These are phyloP conservation scores for Sarocladium brachiariae DNA, from an alignment of 2,329 filamentous ascomycete genomes.

Conservation along the genomic window DNA sequence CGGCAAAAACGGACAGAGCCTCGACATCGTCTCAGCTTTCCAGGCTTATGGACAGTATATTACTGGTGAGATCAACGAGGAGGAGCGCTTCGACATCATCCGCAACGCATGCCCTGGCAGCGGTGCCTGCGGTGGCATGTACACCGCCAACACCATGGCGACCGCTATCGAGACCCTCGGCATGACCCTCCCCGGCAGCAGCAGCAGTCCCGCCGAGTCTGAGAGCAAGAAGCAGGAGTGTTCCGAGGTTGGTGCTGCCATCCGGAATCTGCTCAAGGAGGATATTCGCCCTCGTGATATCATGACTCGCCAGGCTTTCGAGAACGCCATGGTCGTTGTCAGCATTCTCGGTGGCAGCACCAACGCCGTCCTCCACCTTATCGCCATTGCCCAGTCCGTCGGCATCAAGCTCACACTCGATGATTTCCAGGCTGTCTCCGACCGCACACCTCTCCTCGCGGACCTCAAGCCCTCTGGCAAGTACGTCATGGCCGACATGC, in stretches of 20 bases:
- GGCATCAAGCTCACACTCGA: constrained; percentile 78
- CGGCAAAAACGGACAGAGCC: constrained; percentile 64
- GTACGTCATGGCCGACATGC: constrained; percentile 78
- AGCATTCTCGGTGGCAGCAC: constrained; percentile 80
- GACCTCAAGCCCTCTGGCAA: constrained; percentile 82
- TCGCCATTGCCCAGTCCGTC: constrained; percentile 76
- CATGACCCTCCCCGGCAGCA: constrained; percentile 76
- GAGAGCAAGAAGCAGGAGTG: constrained; percentile 68
- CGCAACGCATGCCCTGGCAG: constrained; percentile 66
- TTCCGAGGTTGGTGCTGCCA: constrained; percentile 61
- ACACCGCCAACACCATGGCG: constrained; percentile 91
- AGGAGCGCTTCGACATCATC: constrained; percentile 90
- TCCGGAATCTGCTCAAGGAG: constrained; percentile 67
- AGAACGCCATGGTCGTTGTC: constrained; percentile 78
- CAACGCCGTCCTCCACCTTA: constrained; percentile 78
- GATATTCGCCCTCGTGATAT: constrained; percentile 74
- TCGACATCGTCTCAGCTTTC: constrained; percentile 96
- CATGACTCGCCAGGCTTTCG: constrained; percentile 72
- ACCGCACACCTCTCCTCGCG: constrained; percentile 72
- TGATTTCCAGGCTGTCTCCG: constrained; percentile 77
- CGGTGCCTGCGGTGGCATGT: constrained; percentile 80
- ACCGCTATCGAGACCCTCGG: constrained; percentile 88
- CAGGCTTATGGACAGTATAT: constrained; percentile 96
- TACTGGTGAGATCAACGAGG: constrained; percentile 82
- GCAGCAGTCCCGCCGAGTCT: constrained; percentile 71